Conservation (phyloP, 177 flowering plant genomes). For the Telopea speciosissima region DNA sequence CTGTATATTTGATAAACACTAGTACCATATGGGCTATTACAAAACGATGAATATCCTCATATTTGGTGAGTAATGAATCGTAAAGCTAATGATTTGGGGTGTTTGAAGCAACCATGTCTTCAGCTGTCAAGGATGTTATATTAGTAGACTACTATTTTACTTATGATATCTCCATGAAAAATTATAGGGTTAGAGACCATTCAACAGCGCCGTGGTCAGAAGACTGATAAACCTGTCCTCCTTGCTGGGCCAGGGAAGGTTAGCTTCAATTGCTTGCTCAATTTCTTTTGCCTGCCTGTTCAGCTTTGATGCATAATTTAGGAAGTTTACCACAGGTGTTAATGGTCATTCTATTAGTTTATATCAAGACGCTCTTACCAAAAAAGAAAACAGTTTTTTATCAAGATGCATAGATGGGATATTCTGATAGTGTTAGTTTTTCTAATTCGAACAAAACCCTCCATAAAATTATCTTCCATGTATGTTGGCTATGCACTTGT, state of each 20-base stretch:
- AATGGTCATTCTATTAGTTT: not conserved
- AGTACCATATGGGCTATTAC: not conserved
- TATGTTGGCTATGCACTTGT: not conserved
- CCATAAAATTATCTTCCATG: not conserved
- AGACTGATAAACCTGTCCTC: slow-evolving; percentile 79
- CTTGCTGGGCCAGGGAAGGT: slow-evolving; percentile 98
- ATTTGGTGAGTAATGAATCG: not conserved
- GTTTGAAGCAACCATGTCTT: too few relatives aligned
- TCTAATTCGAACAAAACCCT: not conserved
- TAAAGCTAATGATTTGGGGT: too few relatives aligned
- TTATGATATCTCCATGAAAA: not conserved
- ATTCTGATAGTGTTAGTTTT: not conserved
- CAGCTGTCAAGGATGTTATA: not conserved
- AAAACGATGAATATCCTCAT: not conserved
- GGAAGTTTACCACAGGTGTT: not conserved
- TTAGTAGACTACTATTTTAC: too few relatives aligned
- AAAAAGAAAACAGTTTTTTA: too few relatives aligned
- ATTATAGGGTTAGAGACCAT: slow-evolving; percentile 72
- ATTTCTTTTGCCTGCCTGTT: not conserved
- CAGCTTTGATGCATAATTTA: not conserved
- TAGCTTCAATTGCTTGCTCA: slow-evolving; percentile 13
- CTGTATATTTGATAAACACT: not conserved
- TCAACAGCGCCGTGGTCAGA: slow-evolving; percentile 76
- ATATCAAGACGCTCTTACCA: too few relatives aligned
- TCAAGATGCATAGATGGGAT: not conserved